These are phyloP conservation scores for Acanthamoeba divionensis DNA, from an alignment of 208 protist species.

Conservation along the genomic window DNA sequence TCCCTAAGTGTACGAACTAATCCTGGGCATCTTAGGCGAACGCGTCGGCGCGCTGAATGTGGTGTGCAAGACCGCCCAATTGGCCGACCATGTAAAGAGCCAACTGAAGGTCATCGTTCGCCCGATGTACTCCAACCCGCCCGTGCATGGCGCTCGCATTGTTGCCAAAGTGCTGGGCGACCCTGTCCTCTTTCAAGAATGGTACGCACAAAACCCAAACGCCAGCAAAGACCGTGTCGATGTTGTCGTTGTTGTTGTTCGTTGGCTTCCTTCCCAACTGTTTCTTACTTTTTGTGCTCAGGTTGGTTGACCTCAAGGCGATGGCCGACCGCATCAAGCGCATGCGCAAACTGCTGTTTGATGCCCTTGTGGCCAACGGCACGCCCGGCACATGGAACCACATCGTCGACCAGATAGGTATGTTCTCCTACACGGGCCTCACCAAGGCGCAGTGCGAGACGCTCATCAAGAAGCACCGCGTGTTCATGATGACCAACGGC, in stretches of 20 bases:
- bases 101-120: slow-evolving; percentile 92
- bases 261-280: no score
- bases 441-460: slow-evolving; percentile 2
- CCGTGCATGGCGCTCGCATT: slow-evolving; percentile 93
- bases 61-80: slow-evolving; percentile 73
- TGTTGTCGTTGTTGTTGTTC: no score
- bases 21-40: slow-evolving; percentile 73
- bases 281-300: no score
- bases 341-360: background rate
- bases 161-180: slow-evolving; percentile 88
- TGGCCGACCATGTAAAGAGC: slow-evolving; percentile 76
- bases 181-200: slow-evolving; percentile 82
- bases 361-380: background rate
- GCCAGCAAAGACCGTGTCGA: no score
- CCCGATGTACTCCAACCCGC: slow-evolving; percentile 93
- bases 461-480: no score
- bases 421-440: slow-evolving; percentile 92
- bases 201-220: no score
- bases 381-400: slow-evolving; percentile 87
- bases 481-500: slow-evolving; percentile 82
- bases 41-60: slow-evolving; percentile 89
- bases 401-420: slow-evolving; percentile 95
- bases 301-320: no score
- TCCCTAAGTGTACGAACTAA: background rate
- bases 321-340: slow-evolving; percentile 53